Conservation (phyloP, 2,329 filamentous ascomycete species). For the Cylindrodendrum hubeiense region DNA sequence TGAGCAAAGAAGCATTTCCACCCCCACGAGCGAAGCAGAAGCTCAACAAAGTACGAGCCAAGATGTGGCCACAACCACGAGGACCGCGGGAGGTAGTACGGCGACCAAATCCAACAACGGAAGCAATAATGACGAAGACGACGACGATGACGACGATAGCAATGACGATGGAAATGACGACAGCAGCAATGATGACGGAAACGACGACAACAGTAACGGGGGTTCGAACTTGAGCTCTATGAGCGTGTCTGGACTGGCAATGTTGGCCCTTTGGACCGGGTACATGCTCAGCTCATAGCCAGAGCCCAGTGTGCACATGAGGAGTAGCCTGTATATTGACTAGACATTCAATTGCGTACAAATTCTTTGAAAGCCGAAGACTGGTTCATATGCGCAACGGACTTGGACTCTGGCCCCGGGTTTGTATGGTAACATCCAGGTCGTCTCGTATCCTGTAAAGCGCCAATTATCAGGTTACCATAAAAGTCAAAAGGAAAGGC, state of each 20-base stretch:
- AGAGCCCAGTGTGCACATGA: not conserved
- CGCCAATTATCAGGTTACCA: too few relatives aligned
- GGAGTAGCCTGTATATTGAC: not conserved
- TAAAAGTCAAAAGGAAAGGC: not conserved
- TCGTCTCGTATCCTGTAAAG: too few relatives aligned
- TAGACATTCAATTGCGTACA: not conserved
- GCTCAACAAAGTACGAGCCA: not conserved
- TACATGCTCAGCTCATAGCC: not conserved
- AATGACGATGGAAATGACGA: not conserved
- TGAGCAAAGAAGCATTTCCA: not conserved
- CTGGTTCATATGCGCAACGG: not conserved
- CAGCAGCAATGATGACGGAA: too few relatives aligned
- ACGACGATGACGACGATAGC: not conserved
- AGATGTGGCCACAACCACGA: not conserved
- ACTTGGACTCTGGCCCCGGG: not conserved
- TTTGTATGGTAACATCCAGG: too few relatives aligned
- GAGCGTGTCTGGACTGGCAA: not conserved
- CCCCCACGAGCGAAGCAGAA: not conserved
- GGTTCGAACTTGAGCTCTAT: not conserved
- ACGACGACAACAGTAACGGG: not conserved
- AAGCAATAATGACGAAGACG: not conserved
- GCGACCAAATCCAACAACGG: not conserved
- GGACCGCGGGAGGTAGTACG: not conserved
- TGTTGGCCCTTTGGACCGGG: not conserved
- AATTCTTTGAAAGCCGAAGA: not conserved